Percentiles rank a stretch among this genome's conserved stretches.
phyloP scores from a whole-genome alignment of 805 yeast genomes.

The Nakazawaea wyomingensis region DNA sequence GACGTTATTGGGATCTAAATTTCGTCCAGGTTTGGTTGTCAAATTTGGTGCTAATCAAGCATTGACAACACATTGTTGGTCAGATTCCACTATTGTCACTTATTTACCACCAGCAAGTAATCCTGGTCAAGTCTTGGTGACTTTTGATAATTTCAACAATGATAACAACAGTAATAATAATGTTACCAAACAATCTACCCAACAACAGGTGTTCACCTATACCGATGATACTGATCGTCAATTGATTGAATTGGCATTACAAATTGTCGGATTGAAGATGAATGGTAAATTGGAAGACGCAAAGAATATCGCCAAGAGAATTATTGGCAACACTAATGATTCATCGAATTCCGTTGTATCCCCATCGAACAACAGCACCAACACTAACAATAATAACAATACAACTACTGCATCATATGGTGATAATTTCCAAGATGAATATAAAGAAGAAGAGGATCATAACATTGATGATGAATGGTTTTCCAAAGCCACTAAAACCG shows the following conservation, averaged over 20 bases:
- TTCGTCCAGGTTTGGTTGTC: constrained; percentile 76
- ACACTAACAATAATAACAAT: neutral
- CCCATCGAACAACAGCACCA: constrained; percentile 14
- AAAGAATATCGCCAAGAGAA: constrained; percentile 83
- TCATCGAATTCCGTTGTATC: constrained; percentile 21
- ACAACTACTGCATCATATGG: no score
- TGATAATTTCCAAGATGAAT: no score
- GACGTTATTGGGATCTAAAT: constrained; percentile 82
- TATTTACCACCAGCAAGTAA: constrained; percentile 86
- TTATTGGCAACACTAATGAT: constrained; percentile 61
- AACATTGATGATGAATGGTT: constrained; percentile 43
- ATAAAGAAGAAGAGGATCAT: no score
- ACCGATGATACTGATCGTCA: constrained; percentile 94
- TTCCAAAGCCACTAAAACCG: constrained; percentile 46
- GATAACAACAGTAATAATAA: constrained; percentile 18
- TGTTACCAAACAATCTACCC: constrained; percentile 13
- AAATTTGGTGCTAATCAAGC: constrained; percentile 82
- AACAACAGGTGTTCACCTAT: constrained; percentile 75
- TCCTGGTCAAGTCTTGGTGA: constrained; percentile 88
- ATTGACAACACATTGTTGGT: constrained; percentile 92
- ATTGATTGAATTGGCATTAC: constrained; percentile 89
- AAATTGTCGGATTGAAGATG: constrained; percentile 95
- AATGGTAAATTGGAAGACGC: constrained; percentile 95
- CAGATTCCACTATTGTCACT: constrained; percentile 88
- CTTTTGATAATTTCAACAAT: constrained; percentile 56